Evolutionary conservation across 1,284 basidiomycete species (phyloP).

Genomic region (Golubevia pallescens): DNA sequence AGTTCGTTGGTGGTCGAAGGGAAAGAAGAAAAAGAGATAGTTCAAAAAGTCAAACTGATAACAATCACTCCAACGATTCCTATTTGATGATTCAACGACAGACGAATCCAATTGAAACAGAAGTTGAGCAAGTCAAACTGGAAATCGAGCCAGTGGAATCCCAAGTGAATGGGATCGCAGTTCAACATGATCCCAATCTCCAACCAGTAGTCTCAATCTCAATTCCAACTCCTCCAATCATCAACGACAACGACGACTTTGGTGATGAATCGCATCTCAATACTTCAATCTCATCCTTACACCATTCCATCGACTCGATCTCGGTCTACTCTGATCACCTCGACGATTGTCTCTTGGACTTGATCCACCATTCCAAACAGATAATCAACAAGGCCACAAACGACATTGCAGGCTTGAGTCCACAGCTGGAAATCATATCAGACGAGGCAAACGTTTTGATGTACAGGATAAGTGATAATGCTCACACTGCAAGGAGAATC

Average conservation of each 20-base stretch:
- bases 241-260: no score
- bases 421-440: constrained; percentile 31
- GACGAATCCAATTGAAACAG: no score
- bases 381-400: constrained; percentile 20
- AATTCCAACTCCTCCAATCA: neutral
- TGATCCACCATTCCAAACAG: constrained; percentile 29
- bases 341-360: constrained; percentile 28
- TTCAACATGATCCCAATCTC: no score
- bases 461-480: constrained; percentile 28
- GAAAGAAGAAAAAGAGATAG: no score
- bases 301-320: constrained; percentile 30
- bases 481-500: constrained; percentile 39
- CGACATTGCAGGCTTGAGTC: constrained; percentile 21
- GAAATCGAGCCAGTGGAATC: no score
- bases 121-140: no score
- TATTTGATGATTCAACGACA: no score
- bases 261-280: no score
- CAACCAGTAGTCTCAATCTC: neutral
- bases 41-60: no score
- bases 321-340: constrained; percentile 24
- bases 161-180: no score
- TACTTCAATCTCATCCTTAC: constrained; percentile 27
- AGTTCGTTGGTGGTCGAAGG: no score
- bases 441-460: constrained; percentile 38
- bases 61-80: no score